Base-by-base conservation (phyloP, 2,329 filamentous ascomycete species). In the Nannizzia gypsea region DNA sequence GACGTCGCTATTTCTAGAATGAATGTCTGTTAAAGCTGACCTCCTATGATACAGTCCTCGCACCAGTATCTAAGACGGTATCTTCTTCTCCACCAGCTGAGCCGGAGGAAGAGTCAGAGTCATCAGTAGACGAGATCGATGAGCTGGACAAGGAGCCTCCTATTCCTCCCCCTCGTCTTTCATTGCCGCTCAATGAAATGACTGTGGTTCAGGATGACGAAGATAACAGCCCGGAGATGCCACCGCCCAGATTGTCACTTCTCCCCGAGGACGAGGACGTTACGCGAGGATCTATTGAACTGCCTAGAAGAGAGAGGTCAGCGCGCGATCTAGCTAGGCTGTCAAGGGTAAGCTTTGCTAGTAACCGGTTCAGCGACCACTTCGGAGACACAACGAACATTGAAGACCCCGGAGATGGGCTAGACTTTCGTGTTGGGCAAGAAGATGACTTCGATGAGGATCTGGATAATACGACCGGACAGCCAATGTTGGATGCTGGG, bases 201-300 rank as follows among this genome's bases (percentile, higher is more conserved):
- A 55, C 58, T 8, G 48, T 57, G 5, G 74, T 69, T 20, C 69
- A 73, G 61, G 79, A 73, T 60, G 79, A 77, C 3, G 76, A n/a
- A n/a, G n/a, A 78, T 44, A 65, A 63, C 2, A 72, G 69, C 61
- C 70, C 69, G 2, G 71, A 72, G 44, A 71, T 64, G 22, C 70
- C 65, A 1, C 70, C 73, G 1, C 74, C 74, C 17, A 67, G 73
- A 40, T 63, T 74, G 31, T 76, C 74, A 5, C 63, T 76, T 1
- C 72, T 80, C 6, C 72, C 80, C 13, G 77, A 79, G 24, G 77
- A 79, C 6, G 77, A 73, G 54, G 71, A 76, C 68, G 68, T 78
- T 62, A 73, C 73, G 17, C 67, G 69, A 59, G 64, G 62, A 31
- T 74, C 73, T 34, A 70, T 77, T 15, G 77, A 79, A 63, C 73